phyloP scores from a whole-genome alignment of 352 stramenopile species.

The Phytophthora melonis region DNA sequence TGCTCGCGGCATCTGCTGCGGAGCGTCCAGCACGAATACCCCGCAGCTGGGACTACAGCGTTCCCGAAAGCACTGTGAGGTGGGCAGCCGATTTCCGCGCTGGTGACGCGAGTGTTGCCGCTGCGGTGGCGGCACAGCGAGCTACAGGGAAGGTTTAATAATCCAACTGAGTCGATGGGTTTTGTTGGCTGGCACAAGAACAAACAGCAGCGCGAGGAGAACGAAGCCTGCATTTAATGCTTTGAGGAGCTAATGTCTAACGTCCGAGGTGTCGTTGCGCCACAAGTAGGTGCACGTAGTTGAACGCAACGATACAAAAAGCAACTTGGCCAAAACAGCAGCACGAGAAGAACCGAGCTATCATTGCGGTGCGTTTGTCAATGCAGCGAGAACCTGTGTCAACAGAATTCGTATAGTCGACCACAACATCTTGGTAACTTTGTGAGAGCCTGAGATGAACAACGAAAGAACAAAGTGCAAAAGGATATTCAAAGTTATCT shows the following conservation, averaged over 20 bases:
- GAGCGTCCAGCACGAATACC: background rate
- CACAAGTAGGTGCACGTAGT: too few relatives aligned
- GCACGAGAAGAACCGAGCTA: too few relatives aligned
- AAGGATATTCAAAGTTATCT: slow-evolving; percentile 15
- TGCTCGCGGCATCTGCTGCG: background rate
- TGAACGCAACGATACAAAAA: too few relatives aligned
- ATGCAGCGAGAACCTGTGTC: background rate
- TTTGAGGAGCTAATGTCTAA: background rate
- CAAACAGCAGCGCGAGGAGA: too few relatives aligned
- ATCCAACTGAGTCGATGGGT: too few relatives aligned
- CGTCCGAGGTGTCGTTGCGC: background rate
- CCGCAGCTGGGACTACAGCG: background rate
- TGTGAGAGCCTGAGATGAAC: too few relatives aligned
- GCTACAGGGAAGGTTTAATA: background rate
- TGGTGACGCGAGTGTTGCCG: background rate
- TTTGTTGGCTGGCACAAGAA: background rate
- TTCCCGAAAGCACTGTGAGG: background rate
- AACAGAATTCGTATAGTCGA: background rate
- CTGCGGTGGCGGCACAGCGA: background rate
- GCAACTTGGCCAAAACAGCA: too few relatives aligned
- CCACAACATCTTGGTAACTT: background rate
- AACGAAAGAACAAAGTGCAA: background rate
- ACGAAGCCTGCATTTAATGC: too few relatives aligned
- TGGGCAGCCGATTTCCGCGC: background rate
- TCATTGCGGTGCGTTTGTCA: too few relatives aligned